A percentile compares a stretch with the other conserved stretches of the same genome.
Conservation (phyloP, 1,284 basidiomycete genomes). For the Pholiota adiposa region DNA sequence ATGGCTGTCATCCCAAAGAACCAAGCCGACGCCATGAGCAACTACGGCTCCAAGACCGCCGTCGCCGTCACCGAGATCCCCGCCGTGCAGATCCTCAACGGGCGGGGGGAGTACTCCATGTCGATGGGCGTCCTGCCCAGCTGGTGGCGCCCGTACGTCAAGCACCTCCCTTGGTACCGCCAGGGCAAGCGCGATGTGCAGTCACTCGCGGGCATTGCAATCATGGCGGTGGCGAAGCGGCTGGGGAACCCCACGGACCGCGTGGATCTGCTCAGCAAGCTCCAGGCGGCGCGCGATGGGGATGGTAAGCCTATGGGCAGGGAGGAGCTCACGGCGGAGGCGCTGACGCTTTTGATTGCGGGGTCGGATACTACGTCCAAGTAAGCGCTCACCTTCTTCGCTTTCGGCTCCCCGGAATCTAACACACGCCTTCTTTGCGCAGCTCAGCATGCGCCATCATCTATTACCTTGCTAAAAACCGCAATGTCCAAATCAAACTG, state of each 20-base stretch:
- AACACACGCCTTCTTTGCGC: conserved; percentile 5
- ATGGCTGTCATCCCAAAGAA: conserved; percentile 62
- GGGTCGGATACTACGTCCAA: conserved; percentile 87
- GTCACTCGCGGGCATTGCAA: conserved; percentile 80
- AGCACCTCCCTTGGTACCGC: conserved; percentile 77
- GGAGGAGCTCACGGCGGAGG: conserved; percentile 87
- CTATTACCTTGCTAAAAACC: conserved; percentile 79
- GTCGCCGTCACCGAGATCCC: conserved; percentile 66
- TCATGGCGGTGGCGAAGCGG: conserved; percentile 81
- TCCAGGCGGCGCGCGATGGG: conserved; percentile 79
- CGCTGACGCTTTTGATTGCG: conserved; percentile 84
- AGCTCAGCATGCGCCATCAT: conserved; percentile 87
- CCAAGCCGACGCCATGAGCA: conserved; percentile 53
- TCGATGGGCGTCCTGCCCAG: conserved; percentile 83
- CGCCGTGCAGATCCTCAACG: conserved; percentile 87
- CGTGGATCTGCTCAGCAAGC: conserved; percentile 79
- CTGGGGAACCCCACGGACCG: conserved; percentile 68
- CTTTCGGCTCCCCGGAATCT: not conserved
- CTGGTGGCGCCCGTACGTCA: conserved; percentile 68
- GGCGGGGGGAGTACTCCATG: conserved; percentile 87
- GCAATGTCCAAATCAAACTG: conserved; percentile 68
- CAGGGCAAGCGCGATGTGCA: conserved; percentile 72
- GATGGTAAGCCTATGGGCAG: conserved; percentile 79
- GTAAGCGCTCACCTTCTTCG: conserved; percentile 44
- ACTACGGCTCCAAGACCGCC: conserved; percentile 52